These are phyloP conservation scores for Coemansia sp. DNA, from an alignment of 192 early-diverging fungal species.

Conservation along the genomic window DNA sequence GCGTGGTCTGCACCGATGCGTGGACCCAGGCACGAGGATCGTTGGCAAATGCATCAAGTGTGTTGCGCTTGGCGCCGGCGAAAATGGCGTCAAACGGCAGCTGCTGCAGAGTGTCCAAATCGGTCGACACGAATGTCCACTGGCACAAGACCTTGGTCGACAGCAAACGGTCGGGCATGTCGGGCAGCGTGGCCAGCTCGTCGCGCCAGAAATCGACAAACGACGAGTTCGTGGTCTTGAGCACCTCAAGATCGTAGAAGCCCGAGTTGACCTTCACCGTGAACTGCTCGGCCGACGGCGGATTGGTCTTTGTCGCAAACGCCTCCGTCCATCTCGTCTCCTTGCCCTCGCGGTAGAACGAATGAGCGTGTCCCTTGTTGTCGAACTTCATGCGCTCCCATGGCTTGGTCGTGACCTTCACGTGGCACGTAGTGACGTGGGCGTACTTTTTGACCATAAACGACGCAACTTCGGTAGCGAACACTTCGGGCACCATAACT, in stretches of 20 bases:
- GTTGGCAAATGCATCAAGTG: conserved; percentile 70
- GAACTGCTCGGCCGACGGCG: conserved; percentile 16
- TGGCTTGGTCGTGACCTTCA: conserved; percentile 69
- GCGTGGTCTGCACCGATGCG: conserved; percentile 77
- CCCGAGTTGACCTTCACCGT: conserved; percentile 63
- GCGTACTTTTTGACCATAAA: conserved; percentile 73
- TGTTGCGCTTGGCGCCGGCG: conserved; percentile 65
- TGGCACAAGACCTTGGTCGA: conserved; percentile 70
- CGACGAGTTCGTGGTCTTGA: conserved; percentile 82
- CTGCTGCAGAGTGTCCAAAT: conserved; percentile 19
- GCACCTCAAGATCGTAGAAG: conserved; percentile 66
- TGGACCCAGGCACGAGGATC: conserved; percentile 63
- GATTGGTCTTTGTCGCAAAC: conserved; percentile 40
- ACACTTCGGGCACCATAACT: conserved; percentile 71
- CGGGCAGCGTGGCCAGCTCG: conserved; percentile 70
- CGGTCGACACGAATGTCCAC: conserved; percentile 52
- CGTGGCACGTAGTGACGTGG: conserved; percentile 63
- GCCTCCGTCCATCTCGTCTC: conserved; percentile 66
- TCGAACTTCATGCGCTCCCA: conserved; percentile 71
- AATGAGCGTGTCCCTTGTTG: conserved; percentile 65
- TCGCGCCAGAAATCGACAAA: conserved; percentile 73
- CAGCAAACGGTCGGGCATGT: conserved; percentile 73
- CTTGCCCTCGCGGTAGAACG: conserved; percentile 70
- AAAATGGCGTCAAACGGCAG: conserved; percentile 61
- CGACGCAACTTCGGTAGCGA: conserved; percentile 65